phyloP scores from a whole-genome alignment of 768 basidiomycete genomes.

The Steccherinum ochraceum region DNA sequence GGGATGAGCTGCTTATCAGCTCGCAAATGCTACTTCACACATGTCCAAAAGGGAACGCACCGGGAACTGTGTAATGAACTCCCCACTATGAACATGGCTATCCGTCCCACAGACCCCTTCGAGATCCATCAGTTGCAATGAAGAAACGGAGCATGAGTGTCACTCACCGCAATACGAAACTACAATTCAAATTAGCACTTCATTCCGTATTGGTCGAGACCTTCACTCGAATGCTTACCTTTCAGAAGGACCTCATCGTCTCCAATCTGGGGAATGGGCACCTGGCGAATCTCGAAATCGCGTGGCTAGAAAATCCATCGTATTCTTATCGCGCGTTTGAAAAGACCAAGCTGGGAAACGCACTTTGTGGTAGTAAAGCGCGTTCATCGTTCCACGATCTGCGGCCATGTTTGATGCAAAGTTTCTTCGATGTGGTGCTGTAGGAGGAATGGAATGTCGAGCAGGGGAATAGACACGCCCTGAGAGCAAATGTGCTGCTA shows the following conservation, averaged over 20 bases:
- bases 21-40: neutral
- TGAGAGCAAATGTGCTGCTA: no score
- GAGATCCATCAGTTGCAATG: neutral
- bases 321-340: constrained; percentile 7
- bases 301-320: constrained; percentile 40
- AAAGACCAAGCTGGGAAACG: constrained; percentile 9
- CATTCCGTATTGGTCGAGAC: constrained; percentile 1
- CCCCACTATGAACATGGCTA: constrained; percentile 54
- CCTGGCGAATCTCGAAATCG: constrained; percentile 60
- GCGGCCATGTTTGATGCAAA: no score
- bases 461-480: no score
- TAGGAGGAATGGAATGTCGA: no score
- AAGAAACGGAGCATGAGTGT: neutral
- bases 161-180: constrained; percentile 23
- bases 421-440: no score
- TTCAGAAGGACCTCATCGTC: constrained; percentile 75
- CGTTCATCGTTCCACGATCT: constrained; percentile 58
- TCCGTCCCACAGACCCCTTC: constrained; percentile 67
- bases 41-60: constrained; percentile 28
- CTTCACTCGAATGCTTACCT: no score
- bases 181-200: constrained; percentile 6
- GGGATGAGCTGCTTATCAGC: constrained; percentile 49
- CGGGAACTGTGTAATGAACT: constrained; percentile 66
- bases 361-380: constrained; percentile 67
- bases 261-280: constrained; percentile 59